Conservation (phyloP, 208 protist species). For the Blechomonas ayalai region DNA sequence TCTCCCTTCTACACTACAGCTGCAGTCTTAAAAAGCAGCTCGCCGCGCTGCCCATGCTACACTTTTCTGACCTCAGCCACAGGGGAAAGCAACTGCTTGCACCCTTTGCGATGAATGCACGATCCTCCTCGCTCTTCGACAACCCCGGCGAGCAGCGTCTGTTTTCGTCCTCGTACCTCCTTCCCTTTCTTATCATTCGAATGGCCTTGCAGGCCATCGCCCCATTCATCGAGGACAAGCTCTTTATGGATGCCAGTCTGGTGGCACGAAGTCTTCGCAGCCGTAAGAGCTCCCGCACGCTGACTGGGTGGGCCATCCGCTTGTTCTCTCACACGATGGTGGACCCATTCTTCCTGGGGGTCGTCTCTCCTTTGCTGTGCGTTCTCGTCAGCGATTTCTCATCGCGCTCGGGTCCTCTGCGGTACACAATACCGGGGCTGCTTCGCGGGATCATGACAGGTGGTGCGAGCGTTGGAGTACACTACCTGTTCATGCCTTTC, state of each 20-base stretch:
- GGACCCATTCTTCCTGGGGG: conserved; percentile 58
- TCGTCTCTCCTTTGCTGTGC: conserved; percentile 45
- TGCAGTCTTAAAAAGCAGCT: conserved; percentile 58
- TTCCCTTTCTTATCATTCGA: conserved; percentile 34
- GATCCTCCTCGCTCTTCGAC: too few species aligned
- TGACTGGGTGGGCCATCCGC: conserved; percentile 50
- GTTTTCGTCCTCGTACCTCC: too few species aligned
- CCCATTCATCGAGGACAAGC: conserved; percentile 43
- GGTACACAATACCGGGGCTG: conserved; percentile 29
- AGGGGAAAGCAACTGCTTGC: too few species aligned
- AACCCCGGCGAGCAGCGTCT: too few species aligned
- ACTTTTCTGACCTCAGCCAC: conserved; percentile 33
- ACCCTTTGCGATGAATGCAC: conserved; percentile 7
- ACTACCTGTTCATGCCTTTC: conserved; percentile 44
- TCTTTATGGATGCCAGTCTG: conserved; percentile 62
- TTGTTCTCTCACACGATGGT: conserved; percentile 47
- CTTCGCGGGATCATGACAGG: conserved; percentile 15
- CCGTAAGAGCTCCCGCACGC: conserved; percentile 25
- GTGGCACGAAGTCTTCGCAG: conserved; percentile 69
- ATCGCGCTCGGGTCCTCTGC: conserved; percentile 12
- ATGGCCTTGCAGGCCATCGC: conserved; percentile 19
- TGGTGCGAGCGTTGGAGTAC: conserved; percentile 22
- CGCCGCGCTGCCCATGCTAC: conserved; percentile 47
- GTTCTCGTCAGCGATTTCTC: conserved; percentile 11
- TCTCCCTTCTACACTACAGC: conserved; percentile 44